Conservation (phyloP, 2,329 filamentous ascomycete genomes). For the Talaromyces verruculosus region DNA sequence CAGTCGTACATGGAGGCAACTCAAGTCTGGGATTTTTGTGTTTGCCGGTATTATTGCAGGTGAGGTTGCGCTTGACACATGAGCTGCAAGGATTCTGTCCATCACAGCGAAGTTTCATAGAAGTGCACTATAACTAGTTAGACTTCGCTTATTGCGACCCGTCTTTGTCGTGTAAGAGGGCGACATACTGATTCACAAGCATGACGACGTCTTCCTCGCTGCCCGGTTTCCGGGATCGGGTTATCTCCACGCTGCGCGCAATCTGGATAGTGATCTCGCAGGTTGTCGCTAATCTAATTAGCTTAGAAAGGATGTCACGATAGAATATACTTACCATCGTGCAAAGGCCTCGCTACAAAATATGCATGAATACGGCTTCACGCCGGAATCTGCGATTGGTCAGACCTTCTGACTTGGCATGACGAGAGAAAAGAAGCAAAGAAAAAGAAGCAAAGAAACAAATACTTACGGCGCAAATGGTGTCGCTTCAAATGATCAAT, state of each 20-base stretch:
- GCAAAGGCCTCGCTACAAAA: constrained; percentile 50
- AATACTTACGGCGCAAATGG: constrained; percentile 46
- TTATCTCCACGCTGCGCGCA: constrained; percentile 45
- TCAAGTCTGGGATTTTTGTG: constrained; percentile 23
- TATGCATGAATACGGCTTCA: constrained; percentile 50
- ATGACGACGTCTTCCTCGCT: constrained; percentile 49
- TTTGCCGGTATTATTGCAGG: constrained; percentile 40
- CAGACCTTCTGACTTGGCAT: neutral
- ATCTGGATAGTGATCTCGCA: constrained; percentile 48
- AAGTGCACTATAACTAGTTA: constrained; percentile 40
- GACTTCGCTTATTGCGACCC: neutral
- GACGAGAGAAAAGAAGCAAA: constrained; percentile 17
- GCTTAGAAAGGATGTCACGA: neutral
- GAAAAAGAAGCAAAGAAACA: constrained; percentile 8
- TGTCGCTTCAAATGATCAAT: constrained; percentile 52
- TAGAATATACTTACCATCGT: constrained; percentile 39
- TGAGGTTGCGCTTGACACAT: constrained; percentile 45
- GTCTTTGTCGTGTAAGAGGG: neutral
- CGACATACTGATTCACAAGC: constrained; percentile 48
- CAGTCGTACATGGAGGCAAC: constrained; percentile 25
- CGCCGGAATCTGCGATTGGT: constrained; percentile 42
- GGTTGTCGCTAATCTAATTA: constrained; percentile 41
- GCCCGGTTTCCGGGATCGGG: constrained; percentile 47
- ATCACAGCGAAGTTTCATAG: constrained; percentile 51
- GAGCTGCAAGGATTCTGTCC: constrained; percentile 46